Percentiles rank a stretch among this genome's conserved stretches.
phyloP scores from a whole-genome alignment of 2,329 filamentous ascomycete species.

The Fusarium floridanum region DNA sequence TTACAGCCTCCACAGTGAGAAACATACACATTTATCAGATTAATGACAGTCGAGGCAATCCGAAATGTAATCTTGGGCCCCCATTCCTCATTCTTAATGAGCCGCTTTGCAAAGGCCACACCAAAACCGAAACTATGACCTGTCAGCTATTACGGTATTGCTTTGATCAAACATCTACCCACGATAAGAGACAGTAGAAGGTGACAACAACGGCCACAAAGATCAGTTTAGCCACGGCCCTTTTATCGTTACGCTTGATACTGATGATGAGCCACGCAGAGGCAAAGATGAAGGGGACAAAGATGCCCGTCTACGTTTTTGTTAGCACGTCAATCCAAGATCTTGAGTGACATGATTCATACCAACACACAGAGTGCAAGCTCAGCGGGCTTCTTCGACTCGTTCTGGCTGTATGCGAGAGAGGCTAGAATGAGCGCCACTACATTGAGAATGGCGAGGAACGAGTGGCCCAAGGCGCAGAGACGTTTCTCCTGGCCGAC shows the following conservation, averaged over 20 bases:
- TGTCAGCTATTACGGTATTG: not conserved
- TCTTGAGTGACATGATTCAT: not conserved
- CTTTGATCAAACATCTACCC: not conserved
- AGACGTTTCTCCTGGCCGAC: not conserved
- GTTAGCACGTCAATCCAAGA: not conserved
- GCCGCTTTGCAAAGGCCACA: not conserved
- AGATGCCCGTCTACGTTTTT: not conserved
- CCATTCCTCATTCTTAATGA: not conserved
- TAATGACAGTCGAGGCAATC: not conserved
- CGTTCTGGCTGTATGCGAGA: not conserved
- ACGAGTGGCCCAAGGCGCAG: not conserved
- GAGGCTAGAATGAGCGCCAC: not conserved
- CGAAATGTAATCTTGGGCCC: not conserved
- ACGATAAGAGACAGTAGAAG: not conserved
- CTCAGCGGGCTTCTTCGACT: not conserved
- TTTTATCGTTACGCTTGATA: not conserved
- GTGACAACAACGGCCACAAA: not conserved
- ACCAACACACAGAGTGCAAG: not conserved
- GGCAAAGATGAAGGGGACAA: not conserved
- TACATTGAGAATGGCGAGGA: not conserved
- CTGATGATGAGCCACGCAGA: not conserved
- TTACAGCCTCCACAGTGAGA: not conserved
- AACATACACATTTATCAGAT: not conserved
- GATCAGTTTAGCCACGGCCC: not conserved
- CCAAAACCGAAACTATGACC: not conserved